phyloP scores from a whole-genome alignment of 2,329 filamentous ascomycete genomes.

The Tolypocladium endophyticum region DNA sequence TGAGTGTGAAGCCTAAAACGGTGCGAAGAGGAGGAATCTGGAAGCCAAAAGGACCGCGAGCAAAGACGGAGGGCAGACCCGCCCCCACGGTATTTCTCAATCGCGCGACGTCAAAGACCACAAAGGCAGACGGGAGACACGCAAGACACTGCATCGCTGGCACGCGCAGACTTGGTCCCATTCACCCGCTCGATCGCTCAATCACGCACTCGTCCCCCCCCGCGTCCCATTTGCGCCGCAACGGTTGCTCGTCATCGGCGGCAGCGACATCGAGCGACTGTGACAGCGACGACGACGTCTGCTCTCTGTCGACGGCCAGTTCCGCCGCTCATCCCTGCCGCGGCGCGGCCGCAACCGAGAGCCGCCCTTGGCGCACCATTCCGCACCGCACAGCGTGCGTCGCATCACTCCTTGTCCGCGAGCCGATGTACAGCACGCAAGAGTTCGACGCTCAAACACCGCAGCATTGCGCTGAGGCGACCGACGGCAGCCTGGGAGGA shows the following conservation, averaged over 20 bases:
- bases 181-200: background rate
- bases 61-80: background rate
- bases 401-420: background rate
- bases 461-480: background rate
- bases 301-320: background rate
- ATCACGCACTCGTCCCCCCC: background rate
- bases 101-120: background rate
- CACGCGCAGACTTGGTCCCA: background rate
- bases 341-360: background rate
- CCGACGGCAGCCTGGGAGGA: background rate
- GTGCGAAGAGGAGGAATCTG: background rate
- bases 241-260: background rate
- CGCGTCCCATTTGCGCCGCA: background rate
- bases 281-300: background rate
- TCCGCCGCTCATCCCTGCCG: background rate
- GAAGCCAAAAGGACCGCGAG: background rate
- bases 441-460: background rate
- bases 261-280: background rate
- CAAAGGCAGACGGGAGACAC: background rate
- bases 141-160: background rate
- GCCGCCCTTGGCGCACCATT: background rate
- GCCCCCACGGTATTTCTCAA: background rate
- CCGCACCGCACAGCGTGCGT: background rate
- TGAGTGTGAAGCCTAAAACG: background rate
- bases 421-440: background rate